Base-by-base conservation (phyloP, 768 basidiomycete species). In the Xerocomus spinulosus region DNA sequence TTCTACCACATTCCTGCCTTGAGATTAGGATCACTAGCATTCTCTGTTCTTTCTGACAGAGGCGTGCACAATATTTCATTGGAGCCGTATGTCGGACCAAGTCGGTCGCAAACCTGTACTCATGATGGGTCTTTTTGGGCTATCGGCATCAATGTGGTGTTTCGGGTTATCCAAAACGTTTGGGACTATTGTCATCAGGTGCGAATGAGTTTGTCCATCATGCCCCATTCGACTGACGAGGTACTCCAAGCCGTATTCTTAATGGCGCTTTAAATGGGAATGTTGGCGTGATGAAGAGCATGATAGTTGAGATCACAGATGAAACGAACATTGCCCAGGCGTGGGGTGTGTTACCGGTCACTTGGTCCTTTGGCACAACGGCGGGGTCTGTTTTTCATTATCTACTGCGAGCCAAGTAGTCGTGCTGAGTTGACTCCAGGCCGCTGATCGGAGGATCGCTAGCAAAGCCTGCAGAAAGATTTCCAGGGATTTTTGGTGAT, bases 361-460 rank as follows among this genome's bases (percentile, higher is more conserved):
- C 71, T 15, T 78, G 77, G 77, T 63, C 65, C 23, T 43, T 67
- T 14, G 76, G 76, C 12, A 59, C 54, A 0, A 68, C 74, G 12
- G 15, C 74, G 1, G 76, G 76, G 76, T 77, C 32, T 46, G 71
- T 64, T 32, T 17, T 51, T 6, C 14, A n/a, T 6, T 14, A n/a
- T 35, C 8, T 17, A 21, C 15, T 33, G 9, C 5, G 18, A 9
- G 15, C 44, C 8, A 13, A 23, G n/a, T 3, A 3, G 34, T 43
- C 6, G 14, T 50, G 10, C 44, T 60, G n/a, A 56, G 42, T 14
- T 6, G 32, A 18, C 20, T 9, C 21, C n/a, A 34, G 87, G 0
- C 85, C 87, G 10, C 61, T 87, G 35, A 72, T 87, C 17, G 87
- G 87, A 26, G 87, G 87, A 1, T 58, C 70, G 12, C 64, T 89